phyloP scores from a whole-genome alignment of 345 rosid genomes.

The Eucalyptus tenuipes region DNA sequence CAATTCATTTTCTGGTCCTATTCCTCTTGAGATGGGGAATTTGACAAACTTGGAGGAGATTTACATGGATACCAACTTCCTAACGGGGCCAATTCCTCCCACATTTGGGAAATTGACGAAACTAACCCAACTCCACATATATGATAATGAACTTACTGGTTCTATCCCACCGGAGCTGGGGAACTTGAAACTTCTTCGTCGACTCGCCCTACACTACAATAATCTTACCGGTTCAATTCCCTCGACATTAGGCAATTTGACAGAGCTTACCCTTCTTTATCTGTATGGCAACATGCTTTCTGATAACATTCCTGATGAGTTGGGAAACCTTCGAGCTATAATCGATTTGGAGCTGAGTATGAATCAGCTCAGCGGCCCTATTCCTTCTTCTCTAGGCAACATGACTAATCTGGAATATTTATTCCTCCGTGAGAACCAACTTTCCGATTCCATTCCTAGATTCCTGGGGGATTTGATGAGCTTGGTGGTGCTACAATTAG shows the following conservation, averaged over 20 bases:
- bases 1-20: constrained; percentile 14
- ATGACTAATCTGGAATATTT: constrained; percentile 6
- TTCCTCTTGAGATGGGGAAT: constrained; percentile 14
- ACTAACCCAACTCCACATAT: background rate
- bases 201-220: background rate
- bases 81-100: constrained; percentile 8
- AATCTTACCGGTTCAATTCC: background rate
- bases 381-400: constrained; percentile 19
- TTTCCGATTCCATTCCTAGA: constrained; percentile 11
- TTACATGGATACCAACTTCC: background rate
- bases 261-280: background rate
- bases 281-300: background rate
- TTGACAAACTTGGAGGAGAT: background rate
- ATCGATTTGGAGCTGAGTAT: background rate
- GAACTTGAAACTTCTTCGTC: background rate
- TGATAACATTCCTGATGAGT: background rate
- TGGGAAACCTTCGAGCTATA: constrained; percentile 3
- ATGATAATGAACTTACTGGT: constrained; percentile 2
- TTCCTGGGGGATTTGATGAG: constrained; percentile 1
- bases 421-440: constrained; percentile 11
- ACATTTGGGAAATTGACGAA: background rate
- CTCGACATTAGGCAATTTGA: background rate
- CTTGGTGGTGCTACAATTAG: background rate
- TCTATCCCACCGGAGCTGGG: background rate
- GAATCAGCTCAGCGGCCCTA: background rate